Conservation (phyloP, 371 early-diverging fungal genomes). For the Rhizomucor pusillus region DNA sequence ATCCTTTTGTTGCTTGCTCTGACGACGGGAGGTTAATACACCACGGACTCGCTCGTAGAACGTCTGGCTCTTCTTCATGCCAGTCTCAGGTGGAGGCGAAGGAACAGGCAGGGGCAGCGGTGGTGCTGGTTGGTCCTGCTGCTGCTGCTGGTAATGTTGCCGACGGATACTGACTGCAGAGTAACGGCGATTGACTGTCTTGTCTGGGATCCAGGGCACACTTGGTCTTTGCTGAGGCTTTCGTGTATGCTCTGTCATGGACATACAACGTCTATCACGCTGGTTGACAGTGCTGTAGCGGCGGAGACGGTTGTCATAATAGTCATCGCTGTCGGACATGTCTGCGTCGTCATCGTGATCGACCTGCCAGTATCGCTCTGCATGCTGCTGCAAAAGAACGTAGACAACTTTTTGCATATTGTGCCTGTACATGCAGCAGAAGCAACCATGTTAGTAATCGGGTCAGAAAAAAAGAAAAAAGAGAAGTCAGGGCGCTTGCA, state of each 20-base stretch:
- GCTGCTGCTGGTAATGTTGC: background rate
- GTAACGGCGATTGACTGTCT: constrained; percentile 12
- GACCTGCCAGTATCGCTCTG: constrained; percentile 46
- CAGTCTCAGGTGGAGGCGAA: background rate
- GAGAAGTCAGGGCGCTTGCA: constrained; percentile 1
- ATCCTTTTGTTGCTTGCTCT: constrained; percentile 20
- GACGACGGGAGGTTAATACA: constrained; percentile 17
- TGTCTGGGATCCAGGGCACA: constrained; percentile 17
- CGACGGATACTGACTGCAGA: constrained; percentile 14
- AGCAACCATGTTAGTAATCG: constrained; percentile 1
- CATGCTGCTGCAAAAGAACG: constrained; percentile 46
- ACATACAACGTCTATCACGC: constrained; percentile 32
- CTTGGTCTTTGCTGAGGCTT: constrained; percentile 14
- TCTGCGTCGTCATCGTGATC: constrained; percentile 39
- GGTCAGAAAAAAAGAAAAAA: constrained; percentile 1
- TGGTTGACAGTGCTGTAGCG: constrained; percentile 30
- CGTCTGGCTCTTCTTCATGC: constrained; percentile 41
- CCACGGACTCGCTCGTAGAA: constrained; percentile 37
- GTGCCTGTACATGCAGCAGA: constrained; percentile 24
- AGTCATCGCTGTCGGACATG: constrained; percentile 20
- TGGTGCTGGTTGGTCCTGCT: constrained; percentile 2
- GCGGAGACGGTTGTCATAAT: constrained; percentile 21
- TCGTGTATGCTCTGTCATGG: constrained; percentile 28
- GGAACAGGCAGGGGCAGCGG: background rate
- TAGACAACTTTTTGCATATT: constrained; percentile 57